Percentiles rank a stretch among this genome's conserved stretches.
These are phyloP conservation scores for Backusella westeae DNA, from an alignment of 192 early-diverging fungal species.

Conservation along the genomic window DNA sequence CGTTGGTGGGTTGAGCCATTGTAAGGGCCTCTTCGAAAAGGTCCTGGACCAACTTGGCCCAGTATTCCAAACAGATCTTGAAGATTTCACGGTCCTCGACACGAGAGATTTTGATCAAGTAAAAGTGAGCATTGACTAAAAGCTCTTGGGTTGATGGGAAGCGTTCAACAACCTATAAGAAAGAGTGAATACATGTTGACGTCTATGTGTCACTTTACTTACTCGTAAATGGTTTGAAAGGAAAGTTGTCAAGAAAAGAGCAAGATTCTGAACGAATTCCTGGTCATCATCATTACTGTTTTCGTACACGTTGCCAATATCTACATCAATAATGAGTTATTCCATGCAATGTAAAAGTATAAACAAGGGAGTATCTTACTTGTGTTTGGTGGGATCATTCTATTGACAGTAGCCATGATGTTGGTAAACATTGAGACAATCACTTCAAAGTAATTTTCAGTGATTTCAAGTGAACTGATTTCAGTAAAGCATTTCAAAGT, in stretches of 20 bases:
- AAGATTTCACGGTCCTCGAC: constrained; percentile 97
- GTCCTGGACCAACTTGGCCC: constrained; percentile 86
- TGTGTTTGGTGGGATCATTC: constrained; percentile 65
- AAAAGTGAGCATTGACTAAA: constrained; percentile 79
- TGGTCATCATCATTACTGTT: constrained; percentile 85
- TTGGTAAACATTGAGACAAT: constrained; percentile 85
- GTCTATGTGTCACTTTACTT: constrained; percentile 14
- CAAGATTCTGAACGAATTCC: constrained; percentile 96
- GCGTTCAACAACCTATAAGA: constrained; percentile 53
- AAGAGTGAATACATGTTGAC: background rate
- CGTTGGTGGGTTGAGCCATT: constrained; percentile 58
- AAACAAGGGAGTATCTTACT: constrained; percentile 42
- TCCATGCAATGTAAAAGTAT: background rate
- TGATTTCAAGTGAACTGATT: constrained; percentile 85
- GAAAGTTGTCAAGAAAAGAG: constrained; percentile 88
- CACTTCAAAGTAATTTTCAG: constrained; percentile 81
- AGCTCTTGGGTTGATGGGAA: constrained; percentile 47
- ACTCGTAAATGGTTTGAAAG: constrained; percentile 83
- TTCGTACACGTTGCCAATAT: constrained; percentile 82
- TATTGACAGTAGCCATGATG: constrained; percentile 67
- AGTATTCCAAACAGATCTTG: constrained; percentile 98
- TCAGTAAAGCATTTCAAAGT: constrained; percentile 97
- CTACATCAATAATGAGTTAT: constrained; percentile 35
- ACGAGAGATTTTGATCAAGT: constrained; percentile 85
- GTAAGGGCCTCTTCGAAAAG: constrained; percentile 85